These are phyloP conservation scores for Crithidia mellificae DNA, from an alignment of 208 protist species.

Conservation along the genomic window DNA sequence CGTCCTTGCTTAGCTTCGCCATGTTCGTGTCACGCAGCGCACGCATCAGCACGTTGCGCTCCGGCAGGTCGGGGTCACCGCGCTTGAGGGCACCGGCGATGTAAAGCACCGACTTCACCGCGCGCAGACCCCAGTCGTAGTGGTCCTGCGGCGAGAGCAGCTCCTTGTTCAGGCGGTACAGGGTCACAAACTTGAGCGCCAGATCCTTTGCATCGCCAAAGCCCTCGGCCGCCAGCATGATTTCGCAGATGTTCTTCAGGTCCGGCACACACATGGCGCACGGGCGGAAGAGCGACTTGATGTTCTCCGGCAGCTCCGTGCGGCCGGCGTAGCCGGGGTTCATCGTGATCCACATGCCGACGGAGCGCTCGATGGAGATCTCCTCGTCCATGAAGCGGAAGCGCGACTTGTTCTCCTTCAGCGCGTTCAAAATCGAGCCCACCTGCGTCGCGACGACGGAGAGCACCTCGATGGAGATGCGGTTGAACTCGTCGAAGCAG, in stretches of 20 bases:
- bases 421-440: slow-evolving; percentile 97
- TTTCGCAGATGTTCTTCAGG: slow-evolving; percentile 98
- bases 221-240: slow-evolving; percentile 98
- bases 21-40: slow-evolving; percentile 98
- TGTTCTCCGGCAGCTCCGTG: slow-evolving; percentile 97
- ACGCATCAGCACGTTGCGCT: slow-evolving; percentile 97
- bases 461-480: slow-evolving; percentile 96
- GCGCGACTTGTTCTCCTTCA: slow-evolving; percentile 93
- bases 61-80: slow-evolving; percentile 93
- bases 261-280: slow-evolving; percentile 98
- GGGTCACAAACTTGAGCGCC: slow-evolving; percentile 97
- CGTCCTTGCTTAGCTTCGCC: slow-evolving; percentile 97
- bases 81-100: slow-evolving; percentile 97
- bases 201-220: slow-evolving; percentile 96
- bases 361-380: slow-evolving; percentile 88
- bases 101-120: slow-evolving; percentile 98
- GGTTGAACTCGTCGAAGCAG: slow-evolving; percentile 98
- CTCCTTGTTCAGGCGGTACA: slow-evolving; percentile 97
- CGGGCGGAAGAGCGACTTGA: slow-evolving; percentile 97
- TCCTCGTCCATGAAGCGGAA: slow-evolving; percentile 97
- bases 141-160: slow-evolving; percentile 98
- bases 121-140: slow-evolving; percentile 99
- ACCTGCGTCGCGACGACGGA: slow-evolving; percentile 98
- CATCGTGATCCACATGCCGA: slow-evolving; percentile 98
- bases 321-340: slow-evolving; percentile 97